Evolutionary conservation across 1,284 basidiomycete species (phyloP).

Genomic region (Ganoderma multipileum): DNA sequence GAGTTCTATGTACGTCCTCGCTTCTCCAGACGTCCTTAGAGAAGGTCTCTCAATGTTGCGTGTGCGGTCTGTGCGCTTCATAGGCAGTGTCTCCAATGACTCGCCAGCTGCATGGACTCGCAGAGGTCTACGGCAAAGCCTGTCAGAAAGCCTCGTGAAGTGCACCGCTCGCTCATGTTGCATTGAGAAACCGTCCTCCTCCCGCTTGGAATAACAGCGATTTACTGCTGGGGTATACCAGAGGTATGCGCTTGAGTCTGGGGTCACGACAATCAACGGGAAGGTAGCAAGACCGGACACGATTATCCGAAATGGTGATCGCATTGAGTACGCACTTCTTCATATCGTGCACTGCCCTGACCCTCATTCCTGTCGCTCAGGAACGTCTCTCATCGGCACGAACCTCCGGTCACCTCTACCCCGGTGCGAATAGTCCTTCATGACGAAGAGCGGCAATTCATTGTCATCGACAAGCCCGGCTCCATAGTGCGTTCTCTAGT

Average conservation of each 20-base stretch:
- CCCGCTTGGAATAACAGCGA: not conserved
- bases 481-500: conserved; percentile 73
- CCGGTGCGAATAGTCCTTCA: conserved; percentile 84
- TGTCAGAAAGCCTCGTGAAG: not conserved
- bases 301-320: conserved; percentile 87
- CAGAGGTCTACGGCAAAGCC: not conserved
- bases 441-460: conserved; percentile 81
- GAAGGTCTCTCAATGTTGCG: conserved; percentile 24
- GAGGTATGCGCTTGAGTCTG: conserved; percentile 93
- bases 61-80: conserved; percentile 13
- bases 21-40: not conserved
- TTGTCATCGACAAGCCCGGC: conserved; percentile 95
- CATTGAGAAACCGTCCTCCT: conserved; percentile 12
- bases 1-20: conserved; percentile 85
- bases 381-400: conserved; percentile 94
- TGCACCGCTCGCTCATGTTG: conserved; percentile 1
- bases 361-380: conserved; percentile 47
- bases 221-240: conserved; percentile 39
- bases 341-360: too few relatives aligned
- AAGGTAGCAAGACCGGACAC: conserved; percentile 81
- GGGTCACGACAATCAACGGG: conserved; percentile 94
- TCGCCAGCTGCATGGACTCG: not conserved
- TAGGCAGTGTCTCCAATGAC: not conserved
- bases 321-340: conserved; percentile 77
- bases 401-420: conserved; percentile 92